Evolutionary conservation across 352 stramenopile genomes (phyloP).

Genomic region (Pythium utonaiense): DNA sequence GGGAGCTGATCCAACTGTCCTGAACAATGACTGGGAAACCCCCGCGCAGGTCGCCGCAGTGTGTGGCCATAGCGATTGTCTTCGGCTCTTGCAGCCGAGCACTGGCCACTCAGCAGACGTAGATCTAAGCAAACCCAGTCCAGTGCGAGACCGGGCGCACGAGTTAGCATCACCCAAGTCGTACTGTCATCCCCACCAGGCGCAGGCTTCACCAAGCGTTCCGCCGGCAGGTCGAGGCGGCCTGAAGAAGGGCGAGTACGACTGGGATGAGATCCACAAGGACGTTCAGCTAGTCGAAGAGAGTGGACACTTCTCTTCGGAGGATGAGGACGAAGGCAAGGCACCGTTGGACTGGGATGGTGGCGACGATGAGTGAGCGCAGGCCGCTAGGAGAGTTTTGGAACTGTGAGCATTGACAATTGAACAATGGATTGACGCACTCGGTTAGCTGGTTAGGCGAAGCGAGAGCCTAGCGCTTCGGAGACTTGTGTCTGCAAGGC

Average conservation of each 20-base stretch:
- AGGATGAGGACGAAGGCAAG: slow-evolving; percentile 41
- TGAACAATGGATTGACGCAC: neutral
- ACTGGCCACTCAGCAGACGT: neutral
- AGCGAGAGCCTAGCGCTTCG: slow-evolving; percentile 1
- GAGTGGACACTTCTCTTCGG: slow-evolving; percentile 63
- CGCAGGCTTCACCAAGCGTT: neutral
- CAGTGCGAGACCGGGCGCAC: neutral
- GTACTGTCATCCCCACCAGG: slow-evolving; percentile 7
- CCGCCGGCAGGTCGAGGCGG: neutral
- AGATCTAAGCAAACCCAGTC: neutral
- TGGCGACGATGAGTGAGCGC: neutral
- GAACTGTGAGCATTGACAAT: neutral
- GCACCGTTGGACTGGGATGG: neutral
- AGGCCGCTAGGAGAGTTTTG: neutral
- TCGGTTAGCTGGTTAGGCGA: neutral
- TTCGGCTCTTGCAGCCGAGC: slow-evolving; percentile 32
- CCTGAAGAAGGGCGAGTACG: neutral
- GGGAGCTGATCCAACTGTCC: slow-evolving; percentile 39
- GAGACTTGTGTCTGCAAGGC: neutral
- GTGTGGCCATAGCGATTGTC: slow-evolving; percentile 45
- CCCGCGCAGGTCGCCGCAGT: slow-evolving; percentile 44
- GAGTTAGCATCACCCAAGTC: slow-evolving; percentile 27
- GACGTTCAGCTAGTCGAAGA: slow-evolving; percentile 75
- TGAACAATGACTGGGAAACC: slow-evolving; percentile 62
- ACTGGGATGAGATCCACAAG: slow-evolving; percentile 72